A percentile compares a stretch with the other conserved stretches of the same genome.
These are phyloP conservation scores for Papilionanthe hybrid DNA, from an alignment of 116 monocot genomes.

Conservation along the genomic window DNA sequence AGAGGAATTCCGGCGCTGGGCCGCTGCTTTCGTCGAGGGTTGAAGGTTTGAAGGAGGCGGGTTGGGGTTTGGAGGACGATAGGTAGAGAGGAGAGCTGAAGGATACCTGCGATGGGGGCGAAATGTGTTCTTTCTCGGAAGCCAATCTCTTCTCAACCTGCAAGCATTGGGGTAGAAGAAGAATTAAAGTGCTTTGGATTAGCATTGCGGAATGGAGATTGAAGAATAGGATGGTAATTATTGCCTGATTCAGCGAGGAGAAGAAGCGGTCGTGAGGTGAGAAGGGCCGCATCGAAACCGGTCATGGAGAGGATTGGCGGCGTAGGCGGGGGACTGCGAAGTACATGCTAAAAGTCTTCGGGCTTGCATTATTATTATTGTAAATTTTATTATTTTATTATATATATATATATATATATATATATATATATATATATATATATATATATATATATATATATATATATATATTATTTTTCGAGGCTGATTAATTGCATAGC, in stretches of 20 bases:
- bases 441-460: too few species aligned
- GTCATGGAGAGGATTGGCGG: neutral
- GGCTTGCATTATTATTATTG: too few species aligned
- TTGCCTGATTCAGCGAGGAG: slow-evolving; percentile 10
- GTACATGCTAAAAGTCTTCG: too few species aligned
- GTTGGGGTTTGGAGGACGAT: neutral
- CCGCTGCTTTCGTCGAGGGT: slow-evolving; percentile 19
- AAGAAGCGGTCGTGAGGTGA: slow-evolving; percentile 12
- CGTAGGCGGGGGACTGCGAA: neutral
- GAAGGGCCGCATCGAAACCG: neutral
- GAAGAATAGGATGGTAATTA: neutral
- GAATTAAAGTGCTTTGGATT: neutral
- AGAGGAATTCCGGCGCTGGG: slow-evolving; percentile 33
- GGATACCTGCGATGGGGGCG: neutral
- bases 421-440: too few species aligned
- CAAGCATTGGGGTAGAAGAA: neutral
- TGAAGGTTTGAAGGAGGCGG: neutral
- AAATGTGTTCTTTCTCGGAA: neutral
- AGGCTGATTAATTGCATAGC: too few species aligned
- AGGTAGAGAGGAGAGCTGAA: slow-evolving; percentile 12
- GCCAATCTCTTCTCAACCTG: slow-evolving; percentile 7
- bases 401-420: too few species aligned
- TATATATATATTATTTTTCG: too few species aligned
- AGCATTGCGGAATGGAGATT: neutral
- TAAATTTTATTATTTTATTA: too few species aligned